phyloP scores from a whole-genome alignment of 768 basidiomycete species.

The Mrakia gelida region DNA sequence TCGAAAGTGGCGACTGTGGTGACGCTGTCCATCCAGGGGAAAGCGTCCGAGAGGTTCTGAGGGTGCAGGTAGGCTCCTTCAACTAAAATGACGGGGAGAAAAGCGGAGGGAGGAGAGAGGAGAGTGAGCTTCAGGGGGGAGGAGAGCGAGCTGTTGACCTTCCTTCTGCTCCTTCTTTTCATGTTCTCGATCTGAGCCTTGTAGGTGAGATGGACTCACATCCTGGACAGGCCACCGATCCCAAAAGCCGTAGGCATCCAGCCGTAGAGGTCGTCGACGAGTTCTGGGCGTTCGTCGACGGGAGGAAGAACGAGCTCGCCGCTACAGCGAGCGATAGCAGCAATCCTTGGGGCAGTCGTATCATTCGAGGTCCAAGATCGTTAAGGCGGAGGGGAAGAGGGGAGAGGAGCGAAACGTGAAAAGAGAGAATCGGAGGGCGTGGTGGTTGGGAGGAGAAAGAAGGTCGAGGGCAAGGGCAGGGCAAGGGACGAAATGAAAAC shows the following conservation, averaged over 20 bases:
- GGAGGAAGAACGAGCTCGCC: background rate
- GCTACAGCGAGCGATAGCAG: too few relatives aligned
- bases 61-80: constrained; percentile 24
- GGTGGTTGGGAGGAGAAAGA: background rate
- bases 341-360: background rate
- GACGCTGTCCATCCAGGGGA: constrained; percentile 14
- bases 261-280: background rate
- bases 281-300: background rate
- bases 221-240: constrained; percentile 9
- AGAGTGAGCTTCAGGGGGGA: background rate
- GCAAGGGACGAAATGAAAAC: background rate
- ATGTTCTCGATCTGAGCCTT: background rate
- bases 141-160: background rate
- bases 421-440: too few relatives aligned
- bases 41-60: background rate
- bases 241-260: background rate
- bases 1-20: constrained; percentile 10
- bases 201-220: background rate
- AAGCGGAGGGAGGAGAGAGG: background rate
- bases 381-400: background rate
- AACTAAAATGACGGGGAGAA: background rate
- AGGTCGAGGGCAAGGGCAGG: background rate
- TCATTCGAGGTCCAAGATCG: background rate
- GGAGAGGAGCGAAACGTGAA: too few relatives aligned
- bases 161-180: too few relatives aligned